phyloP scores from a whole-genome alignment of 2,329 filamentous ascomycete genomes.

The Blastomyces silverae region DNA sequence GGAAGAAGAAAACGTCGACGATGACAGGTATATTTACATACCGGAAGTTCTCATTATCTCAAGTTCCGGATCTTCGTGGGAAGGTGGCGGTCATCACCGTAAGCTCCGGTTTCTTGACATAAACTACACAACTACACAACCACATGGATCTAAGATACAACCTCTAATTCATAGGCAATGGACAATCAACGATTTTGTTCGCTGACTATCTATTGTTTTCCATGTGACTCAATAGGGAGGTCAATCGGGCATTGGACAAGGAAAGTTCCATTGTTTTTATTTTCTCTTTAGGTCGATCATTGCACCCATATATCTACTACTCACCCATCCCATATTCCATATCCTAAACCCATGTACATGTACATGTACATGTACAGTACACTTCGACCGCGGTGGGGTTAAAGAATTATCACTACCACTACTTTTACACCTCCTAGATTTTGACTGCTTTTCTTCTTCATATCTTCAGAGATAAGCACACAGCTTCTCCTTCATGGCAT shows the following conservation, averaged over 20 bases:
- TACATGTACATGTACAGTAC: no score
- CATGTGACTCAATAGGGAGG: constrained; percentile 22
- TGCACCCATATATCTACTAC: neutral
- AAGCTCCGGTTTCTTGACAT: no score
- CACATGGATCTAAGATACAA: no score
- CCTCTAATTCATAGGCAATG: neutral
- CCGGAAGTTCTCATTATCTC: constrained; percentile 26
- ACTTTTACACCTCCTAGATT: neutral
- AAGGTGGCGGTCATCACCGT: constrained; percentile 31
- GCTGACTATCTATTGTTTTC: neutral
- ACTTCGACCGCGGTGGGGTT: no score
- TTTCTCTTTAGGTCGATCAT: neutral
- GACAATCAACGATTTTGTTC: neutral
- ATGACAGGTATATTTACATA: constrained; percentile 29
- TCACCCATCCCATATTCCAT: no score
- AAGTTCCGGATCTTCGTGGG: constrained; percentile 26
- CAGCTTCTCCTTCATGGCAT: constrained; percentile 31
- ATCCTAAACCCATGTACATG: no score
- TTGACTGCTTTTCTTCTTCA: neutral
- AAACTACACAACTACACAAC: no score
- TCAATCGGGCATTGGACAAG: constrained; percentile 30
- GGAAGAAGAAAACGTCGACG: neutral
- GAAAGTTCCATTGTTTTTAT: constrained; percentile 13
- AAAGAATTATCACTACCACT: no score
- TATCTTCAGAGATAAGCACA: constrained; percentile 26